Base-by-base conservation (phyloP, 2,329 filamentous ascomycete species). In the Alternaria panax region DNA sequence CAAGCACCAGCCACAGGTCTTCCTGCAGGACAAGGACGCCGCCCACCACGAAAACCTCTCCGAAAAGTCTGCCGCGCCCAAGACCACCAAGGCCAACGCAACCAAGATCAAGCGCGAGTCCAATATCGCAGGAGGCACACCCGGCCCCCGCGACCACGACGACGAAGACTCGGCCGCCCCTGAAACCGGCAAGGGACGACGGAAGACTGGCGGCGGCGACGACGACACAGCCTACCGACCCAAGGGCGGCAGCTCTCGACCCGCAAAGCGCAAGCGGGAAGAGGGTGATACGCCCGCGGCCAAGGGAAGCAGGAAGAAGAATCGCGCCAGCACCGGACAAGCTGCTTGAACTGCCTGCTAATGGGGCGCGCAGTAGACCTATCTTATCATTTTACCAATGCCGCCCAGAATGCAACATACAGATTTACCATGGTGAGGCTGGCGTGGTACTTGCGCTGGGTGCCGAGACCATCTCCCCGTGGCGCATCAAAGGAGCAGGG, bases 1-100 rank as follows among this genome's bases (percentile, higher is more conserved):
- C 63, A 89, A 92, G 74, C 86, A 97, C 78, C 89, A 92, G 59
- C 91, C 93, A 3, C 89, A 94, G 76, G 89, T 93, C 48, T 93
- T 96, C 80, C 81, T 96, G 20, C 90, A 96, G 75, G 91, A 93
- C 70, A 87, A 88, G 66, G 82, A 81, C 60, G 69, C 69, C 7
- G 62, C 62, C 9, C 73, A 77, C 53, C 78, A 75, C 52, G 78
- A 81, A 51, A 79, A 78, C 57, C 34, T 72, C 45, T 73, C 76
- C 1, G 75, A 75, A 53, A 75, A 75, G 62, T 69, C 68, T 16
- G 69, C 68, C 12, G 69, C 71, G 4, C 68, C 73, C 27, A 67
- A 67, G 32, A 60, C 64, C 40, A 66, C 48, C 27, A 69, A 63
- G 30, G 67, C 77, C 67, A 63, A 72, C 46, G 67, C 72, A 30